phyloP scores from a whole-genome alignment of 2,329 filamentous ascomycete genomes.

The Lasiodiplodia sp. region DNA sequence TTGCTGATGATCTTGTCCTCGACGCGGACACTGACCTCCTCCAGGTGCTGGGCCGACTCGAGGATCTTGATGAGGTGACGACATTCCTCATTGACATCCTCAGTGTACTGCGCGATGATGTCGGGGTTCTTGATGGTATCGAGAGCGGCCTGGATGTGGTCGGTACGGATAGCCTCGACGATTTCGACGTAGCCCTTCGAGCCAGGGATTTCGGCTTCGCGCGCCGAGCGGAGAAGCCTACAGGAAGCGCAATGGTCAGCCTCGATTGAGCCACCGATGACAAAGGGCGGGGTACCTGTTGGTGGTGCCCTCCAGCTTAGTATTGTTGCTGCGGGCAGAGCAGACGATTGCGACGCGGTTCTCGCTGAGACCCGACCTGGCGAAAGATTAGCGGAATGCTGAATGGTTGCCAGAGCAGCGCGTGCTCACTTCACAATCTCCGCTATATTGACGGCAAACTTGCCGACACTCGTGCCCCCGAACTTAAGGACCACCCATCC shows the following conservation, averaged over 20 bases:
- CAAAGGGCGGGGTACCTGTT: conserved; percentile 73
- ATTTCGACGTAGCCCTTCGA: conserved; percentile 70
- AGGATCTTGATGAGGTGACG: conserved; percentile 78
- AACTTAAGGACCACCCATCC: conserved; percentile 94
- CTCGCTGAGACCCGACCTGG: conserved; percentile 61
- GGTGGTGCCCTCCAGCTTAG: conserved; percentile 93
- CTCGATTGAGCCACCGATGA: neutral
- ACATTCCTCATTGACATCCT: conserved; percentile 79
- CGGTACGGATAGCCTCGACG: conserved; percentile 80
- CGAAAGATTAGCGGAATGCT: conserved; percentile 34
- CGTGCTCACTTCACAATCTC: conserved; percentile 67
- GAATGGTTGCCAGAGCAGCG: conserved; percentile 48
- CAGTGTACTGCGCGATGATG: conserved; percentile 62
- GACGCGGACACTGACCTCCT: conserved; percentile 59
- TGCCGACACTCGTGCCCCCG: conserved; percentile 93
- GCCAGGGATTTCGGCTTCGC: conserved; percentile 52
- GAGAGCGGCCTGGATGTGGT: conserved; percentile 79
- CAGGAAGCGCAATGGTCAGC: conserved; percentile 3
- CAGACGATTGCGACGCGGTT: conserved; percentile 91
- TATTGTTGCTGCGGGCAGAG: conserved; percentile 91
- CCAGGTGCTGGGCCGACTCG: conserved; percentile 66
- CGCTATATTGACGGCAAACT: conserved; percentile 73
- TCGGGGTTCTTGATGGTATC: conserved; percentile 49
- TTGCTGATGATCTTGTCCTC: conserved; percentile 85
- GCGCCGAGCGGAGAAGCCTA: conserved; percentile 56